Conservation (phyloP, 2,329 filamentous ascomycete species). For the Xylariaceae sp. region DNA sequence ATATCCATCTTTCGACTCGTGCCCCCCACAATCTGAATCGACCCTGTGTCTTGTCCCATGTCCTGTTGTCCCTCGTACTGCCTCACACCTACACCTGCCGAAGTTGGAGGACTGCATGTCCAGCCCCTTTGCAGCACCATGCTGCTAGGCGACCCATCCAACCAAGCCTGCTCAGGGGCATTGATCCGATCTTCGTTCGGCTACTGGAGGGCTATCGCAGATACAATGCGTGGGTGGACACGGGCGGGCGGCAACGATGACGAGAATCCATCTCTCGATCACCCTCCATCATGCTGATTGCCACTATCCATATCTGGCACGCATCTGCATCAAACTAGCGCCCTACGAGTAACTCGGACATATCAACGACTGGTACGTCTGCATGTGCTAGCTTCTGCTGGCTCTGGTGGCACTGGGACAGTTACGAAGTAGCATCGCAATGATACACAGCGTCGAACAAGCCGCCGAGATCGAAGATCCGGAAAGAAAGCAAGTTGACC, state of each 20-base stretch:
- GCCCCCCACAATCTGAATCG: not conserved
- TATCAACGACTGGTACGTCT: not conserved
- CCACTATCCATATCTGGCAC: not conserved
- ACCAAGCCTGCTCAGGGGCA: too few species aligned
- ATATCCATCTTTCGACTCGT: constrained; percentile 2
- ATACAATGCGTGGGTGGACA: not conserved
- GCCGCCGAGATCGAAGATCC: not conserved
- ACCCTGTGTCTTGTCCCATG: not conserved
- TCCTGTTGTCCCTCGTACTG: too few species aligned
- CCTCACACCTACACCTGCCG: not conserved
- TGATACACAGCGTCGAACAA: not conserved
- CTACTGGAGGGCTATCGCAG: not conserved
- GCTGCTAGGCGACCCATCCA: not conserved
- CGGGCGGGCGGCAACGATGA: not conserved
- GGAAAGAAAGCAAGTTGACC: too few species aligned
- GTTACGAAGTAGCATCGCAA: not conserved
- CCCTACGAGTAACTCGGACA: not conserved
- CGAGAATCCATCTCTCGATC: not conserved
- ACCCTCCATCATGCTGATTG: not conserved
- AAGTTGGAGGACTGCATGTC: not conserved
- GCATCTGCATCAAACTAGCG: not conserved
- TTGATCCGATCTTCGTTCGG: not conserved
- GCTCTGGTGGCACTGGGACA: not conserved
- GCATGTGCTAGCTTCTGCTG: not conserved
- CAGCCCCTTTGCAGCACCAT: not conserved